Base-by-base conservation (phyloP, 805 yeast species). In the Ogataea dorogensis region DNA sequence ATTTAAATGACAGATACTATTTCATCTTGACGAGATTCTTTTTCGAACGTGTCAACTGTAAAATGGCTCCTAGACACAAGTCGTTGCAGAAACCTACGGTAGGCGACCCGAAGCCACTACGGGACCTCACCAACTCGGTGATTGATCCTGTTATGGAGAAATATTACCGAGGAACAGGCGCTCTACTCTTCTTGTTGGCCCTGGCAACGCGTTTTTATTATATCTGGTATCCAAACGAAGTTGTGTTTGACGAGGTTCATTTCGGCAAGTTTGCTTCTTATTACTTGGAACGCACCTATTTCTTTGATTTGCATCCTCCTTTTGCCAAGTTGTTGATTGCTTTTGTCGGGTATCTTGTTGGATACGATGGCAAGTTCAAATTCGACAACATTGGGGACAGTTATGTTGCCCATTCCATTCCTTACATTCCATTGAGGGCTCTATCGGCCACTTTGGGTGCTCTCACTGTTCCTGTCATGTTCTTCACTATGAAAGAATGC, bases 241-340 rank as follows among this genome's bases (percentile, higher is more conserved):
- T 85, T 40, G 93, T 85, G 3, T 85, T 85, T 50, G 95, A 85
- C 63, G 94, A 85, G 56, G 93, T 83, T 14, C 94, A 85, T 59
- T 85, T 85, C 53, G 95, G 95, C 23, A 84, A 84, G 53, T 84
- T 84, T 59, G 91, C 91, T 6, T 76, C 87, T 2, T 82, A 84
- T 63, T 91, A 91, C 61, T 65, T 91, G 42, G 85, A 91, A 61
- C 73, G 96, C 44, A 83, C 96, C 0, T 93, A 86, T 61, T 93
- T 87, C 61, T 93, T 93, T 55, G 99, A 93, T 64, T 78, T 93
- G 34, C 99, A 93, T 64, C 99, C 99, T 7, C 99, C 99, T 15
- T 86, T 93, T 62, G 98, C 96, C 36, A 93, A 93, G 61, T 70
- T 93, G 59, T 70, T 89, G 49, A 86, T 91, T 63, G 98, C 98